Evolutionary conservation across 768 basidiomycete genomes (phyloP).

Genomic region (Lentinula guzmanii): DNA sequence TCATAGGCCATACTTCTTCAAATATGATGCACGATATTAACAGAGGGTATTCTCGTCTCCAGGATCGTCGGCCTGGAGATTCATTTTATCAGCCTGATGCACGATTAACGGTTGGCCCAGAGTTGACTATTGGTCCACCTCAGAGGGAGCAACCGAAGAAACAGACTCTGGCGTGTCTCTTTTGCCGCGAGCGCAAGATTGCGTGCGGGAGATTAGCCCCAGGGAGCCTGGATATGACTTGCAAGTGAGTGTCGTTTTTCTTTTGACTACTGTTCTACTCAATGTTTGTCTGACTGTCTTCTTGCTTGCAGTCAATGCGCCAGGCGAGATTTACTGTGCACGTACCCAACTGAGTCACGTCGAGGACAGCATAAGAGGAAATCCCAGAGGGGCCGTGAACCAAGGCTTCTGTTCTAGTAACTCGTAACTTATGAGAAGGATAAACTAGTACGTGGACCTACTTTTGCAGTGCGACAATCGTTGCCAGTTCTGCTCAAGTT

Average conservation of each 20-base stretch:
- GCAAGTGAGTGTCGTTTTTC: not conserved
- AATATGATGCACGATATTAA: not conserved
- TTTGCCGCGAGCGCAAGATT: constrained; percentile 1
- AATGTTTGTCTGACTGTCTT: not conserved
- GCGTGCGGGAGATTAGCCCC: not conserved
- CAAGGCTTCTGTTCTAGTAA: not conserved
- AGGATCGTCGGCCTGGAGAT: not conserved
- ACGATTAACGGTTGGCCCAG: not conserved
- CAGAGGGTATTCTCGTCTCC: not conserved
- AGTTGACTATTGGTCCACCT: not conserved
- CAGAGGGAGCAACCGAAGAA: not conserved
- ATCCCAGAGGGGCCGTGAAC: not conserved
- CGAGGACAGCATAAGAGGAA: constrained; percentile 4
- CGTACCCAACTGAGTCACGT: constrained; percentile 3
- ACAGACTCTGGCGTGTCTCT: not conserved
- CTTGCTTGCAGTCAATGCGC: not conserved
- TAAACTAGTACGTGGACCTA: too few relatives aligned
- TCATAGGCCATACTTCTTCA: not conserved
- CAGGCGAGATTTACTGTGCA: not conserved
- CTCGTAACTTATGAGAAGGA: too few relatives aligned
- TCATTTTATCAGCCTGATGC: not conserved
- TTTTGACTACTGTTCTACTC: not conserved
- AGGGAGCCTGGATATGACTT: not conserved
- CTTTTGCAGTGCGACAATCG: not conserved
- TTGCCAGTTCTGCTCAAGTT: not conserved